Evolutionary conservation across 2,329 filamentous ascomycete genomes (phyloP).

Genomic region (Rhinocladiella similis): DNA sequence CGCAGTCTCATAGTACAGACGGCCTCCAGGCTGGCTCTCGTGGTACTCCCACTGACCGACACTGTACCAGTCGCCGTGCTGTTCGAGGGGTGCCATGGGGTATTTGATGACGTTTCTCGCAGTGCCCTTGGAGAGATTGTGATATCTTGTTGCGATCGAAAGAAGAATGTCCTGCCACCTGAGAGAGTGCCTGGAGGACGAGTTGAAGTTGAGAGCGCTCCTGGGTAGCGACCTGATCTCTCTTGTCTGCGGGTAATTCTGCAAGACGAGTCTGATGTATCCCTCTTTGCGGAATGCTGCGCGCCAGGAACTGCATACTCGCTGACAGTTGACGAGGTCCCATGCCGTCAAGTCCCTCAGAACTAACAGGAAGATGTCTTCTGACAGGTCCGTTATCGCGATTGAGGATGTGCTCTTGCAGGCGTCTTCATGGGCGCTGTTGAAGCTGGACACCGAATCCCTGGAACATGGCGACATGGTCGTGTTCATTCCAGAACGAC

Average conservation of each 20-base stretch:
- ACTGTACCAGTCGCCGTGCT: conserved; percentile 37
- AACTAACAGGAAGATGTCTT: conserved; percentile 60
- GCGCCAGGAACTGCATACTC: conserved; percentile 53
- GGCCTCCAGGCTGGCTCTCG: conserved; percentile 33
- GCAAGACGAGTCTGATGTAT: conserved; percentile 51
- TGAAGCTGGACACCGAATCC: too few species aligned
- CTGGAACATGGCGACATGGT: too few species aligned
- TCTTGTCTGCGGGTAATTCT: conserved; percentile 53
- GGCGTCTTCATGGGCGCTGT: too few species aligned
- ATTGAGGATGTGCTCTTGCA: not conserved
- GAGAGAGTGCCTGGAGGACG: not conserved
- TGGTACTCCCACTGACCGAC: conserved; percentile 45
- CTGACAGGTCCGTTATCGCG: conserved; percentile 46
- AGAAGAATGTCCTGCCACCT: conserved; percentile 14
- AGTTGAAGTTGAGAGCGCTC: conserved; percentile 10
- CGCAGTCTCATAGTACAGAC: conserved; percentile 29
- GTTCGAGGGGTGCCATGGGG: conserved; percentile 40
- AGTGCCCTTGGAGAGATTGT: conserved; percentile 51
- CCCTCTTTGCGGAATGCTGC: conserved; percentile 51
- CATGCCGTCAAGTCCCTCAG: conserved; percentile 49
- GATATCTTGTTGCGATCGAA: conserved; percentile 55
- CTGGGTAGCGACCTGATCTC: conserved; percentile 47
- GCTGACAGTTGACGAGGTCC: conserved; percentile 54
- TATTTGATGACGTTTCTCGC: conserved; percentile 51
- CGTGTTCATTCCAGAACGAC: too few species aligned